These are phyloP conservation scores for Pseudogymnoascus sp. DNA, from an alignment of 2,329 filamentous ascomycete genomes.

Conservation along the genomic window DNA sequence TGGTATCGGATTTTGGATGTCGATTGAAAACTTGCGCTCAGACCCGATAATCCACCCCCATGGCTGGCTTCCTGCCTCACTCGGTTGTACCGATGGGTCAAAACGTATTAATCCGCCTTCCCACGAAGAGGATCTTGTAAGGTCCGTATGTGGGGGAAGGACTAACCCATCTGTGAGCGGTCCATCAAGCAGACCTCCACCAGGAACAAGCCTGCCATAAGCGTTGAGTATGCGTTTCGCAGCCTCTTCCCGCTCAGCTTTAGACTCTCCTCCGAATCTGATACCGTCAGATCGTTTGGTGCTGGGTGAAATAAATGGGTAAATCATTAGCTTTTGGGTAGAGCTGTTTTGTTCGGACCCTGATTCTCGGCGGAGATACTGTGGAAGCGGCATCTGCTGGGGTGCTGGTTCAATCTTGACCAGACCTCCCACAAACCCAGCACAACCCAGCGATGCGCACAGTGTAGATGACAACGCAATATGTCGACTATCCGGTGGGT, in stretches of 20 bases:
- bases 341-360: slow-evolving; percentile 47
- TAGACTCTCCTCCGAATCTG: slow-evolving; percentile 81
- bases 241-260: slow-evolving; percentile 71
- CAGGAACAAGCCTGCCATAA: slow-evolving; percentile 50
- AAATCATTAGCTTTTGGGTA: slow-evolving; percentile 59
- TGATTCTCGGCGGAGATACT: slow-evolving; percentile 28
- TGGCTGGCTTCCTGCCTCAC: slow-evolving; percentile 39
- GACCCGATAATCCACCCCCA: slow-evolving; percentile 68
- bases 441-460: slow-evolving; percentile 62
- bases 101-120: slow-evolving; percentile 79
- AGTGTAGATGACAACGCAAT: slow-evolving; percentile 70
- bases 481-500: slow-evolving; percentile 74
- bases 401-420: slow-evolving; percentile 81
- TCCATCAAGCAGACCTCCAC: slow-evolving; percentile 63
- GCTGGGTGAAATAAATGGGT: slow-evolving; percentile 60
- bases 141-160: slow-evolving; percentile 48
- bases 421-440: slow-evolving; percentile 73
- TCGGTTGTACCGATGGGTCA: slow-evolving; percentile 45
- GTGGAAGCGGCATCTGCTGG: slow-evolving; percentile 48
- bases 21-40: slow-evolving; percentile 63
- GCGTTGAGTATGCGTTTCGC: slow-evolving; percentile 62
- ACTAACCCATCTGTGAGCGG: slow-evolving; percentile 86
- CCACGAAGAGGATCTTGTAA: slow-evolving; percentile 51
- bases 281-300: slow-evolving; percentile 56
- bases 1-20: slow-evolving; percentile 67